Evolutionary conservation across 2,329 filamentous ascomycete genomes (phyloP).

Genomic region (Metarhizium guizhouense): DNA sequence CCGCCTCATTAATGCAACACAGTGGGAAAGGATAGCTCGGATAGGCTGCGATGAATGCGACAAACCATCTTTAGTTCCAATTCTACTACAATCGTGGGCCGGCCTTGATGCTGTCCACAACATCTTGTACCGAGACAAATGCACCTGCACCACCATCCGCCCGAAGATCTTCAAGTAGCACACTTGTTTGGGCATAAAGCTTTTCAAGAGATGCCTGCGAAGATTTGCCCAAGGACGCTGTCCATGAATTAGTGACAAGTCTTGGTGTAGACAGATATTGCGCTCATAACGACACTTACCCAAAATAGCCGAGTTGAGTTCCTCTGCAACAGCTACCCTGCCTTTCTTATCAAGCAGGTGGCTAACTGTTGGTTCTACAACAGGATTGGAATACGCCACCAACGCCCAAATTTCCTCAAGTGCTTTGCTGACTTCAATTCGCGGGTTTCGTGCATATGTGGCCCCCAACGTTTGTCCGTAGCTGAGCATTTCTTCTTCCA

Average conservation of each 20-base stretch:
- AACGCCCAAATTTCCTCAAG: slow-evolving; percentile 81
- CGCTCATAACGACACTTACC: slow-evolving; percentile 43
- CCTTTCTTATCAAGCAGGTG: slow-evolving; percentile 70
- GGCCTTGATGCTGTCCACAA: slow-evolving; percentile 36
- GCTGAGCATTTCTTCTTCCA: slow-evolving; percentile 61
- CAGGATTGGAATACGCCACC: slow-evolving; percentile 76
- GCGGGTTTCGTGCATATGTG: slow-evolving; percentile 66
- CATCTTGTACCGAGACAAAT: slow-evolving; percentile 58
- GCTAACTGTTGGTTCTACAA: slow-evolving; percentile 63
- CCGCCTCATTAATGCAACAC: slow-evolving; percentile 1
- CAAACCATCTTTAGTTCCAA: background rate
- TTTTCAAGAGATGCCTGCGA: slow-evolving; percentile 78
- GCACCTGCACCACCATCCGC: slow-evolving; percentile 73
- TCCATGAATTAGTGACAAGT: slow-evolving; percentile 10
- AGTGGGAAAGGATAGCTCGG: background rate
- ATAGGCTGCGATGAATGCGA: background rate
- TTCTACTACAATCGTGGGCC: background rate
- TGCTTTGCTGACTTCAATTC: slow-evolving; percentile 61
- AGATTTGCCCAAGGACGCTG: slow-evolving; percentile 85
- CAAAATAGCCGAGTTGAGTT: slow-evolving; percentile 86
- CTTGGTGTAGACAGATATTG: background rate
- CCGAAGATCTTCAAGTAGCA: slow-evolving; percentile 73
- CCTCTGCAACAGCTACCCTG: slow-evolving; percentile 74
- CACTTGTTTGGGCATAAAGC: slow-evolving; percentile 77
- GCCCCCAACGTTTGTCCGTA: slow-evolving; percentile 73